These are phyloP conservation scores for Puccinia novopanici DNA, from an alignment of 1,284 basidiomycete genomes.

Conservation along the genomic window DNA sequence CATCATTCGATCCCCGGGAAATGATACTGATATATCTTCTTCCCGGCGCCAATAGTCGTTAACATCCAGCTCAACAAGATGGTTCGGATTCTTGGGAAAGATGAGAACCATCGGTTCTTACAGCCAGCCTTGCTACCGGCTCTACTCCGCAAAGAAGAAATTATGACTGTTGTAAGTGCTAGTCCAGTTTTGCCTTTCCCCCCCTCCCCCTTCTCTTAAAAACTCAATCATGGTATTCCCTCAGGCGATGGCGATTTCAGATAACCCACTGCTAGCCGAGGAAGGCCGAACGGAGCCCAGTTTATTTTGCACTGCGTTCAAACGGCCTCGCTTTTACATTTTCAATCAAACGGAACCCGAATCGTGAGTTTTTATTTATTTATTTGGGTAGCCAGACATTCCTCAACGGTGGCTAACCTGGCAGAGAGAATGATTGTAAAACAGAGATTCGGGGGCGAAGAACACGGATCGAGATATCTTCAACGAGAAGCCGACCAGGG, in stretches of 20 bases:
- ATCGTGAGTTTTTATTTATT: slow-evolving; percentile 62
- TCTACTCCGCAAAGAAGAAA: slow-evolving; percentile 79
- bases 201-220: slow-evolving; percentile 23
- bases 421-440: background rate
- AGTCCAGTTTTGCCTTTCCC: slow-evolving; percentile 12
- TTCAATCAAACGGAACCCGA: slow-evolving; percentile 91
- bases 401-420: background rate
- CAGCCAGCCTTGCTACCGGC: slow-evolving; percentile 90
- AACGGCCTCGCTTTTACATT: slow-evolving; percentile 92
- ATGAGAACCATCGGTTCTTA: slow-evolving; percentile 87
- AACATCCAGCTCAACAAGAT: slow-evolving; percentile 93
- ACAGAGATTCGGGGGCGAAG: slow-evolving; percentile 67
- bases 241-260: slow-evolving; percentile 88
- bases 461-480: slow-evolving; percentile 93
- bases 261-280: slow-evolving; percentile 87
- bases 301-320: slow-evolving; percentile 88
- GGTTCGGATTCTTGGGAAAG: slow-evolving; percentile 84
- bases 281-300: slow-evolving; percentile 83
- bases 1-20: background rate
- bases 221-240: background rate
- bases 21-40: background rate
- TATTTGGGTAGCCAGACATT: background rate
- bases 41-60: slow-evolving; percentile 68
- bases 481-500: slow-evolving; percentile 95
- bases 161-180: slow-evolving; percentile 73